Conservation (phyloP, 164 flowering plant species). For the Chimonanthus praecox region DNA sequence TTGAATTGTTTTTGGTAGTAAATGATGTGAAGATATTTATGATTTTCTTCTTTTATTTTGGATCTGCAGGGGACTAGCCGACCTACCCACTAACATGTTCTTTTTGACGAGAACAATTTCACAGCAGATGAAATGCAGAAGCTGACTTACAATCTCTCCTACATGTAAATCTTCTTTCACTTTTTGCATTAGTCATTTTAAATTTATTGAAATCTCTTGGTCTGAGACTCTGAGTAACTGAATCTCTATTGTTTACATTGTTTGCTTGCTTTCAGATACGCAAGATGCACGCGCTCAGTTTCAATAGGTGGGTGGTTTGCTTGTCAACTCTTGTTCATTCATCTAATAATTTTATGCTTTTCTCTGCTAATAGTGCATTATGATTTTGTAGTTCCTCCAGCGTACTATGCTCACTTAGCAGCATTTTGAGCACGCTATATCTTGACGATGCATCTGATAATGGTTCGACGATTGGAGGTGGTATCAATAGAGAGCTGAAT, state of each 20-base stretch:
- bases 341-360: background rate
- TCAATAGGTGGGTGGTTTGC: constrained; percentile 53
- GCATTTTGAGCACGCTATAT: constrained; percentile 78
- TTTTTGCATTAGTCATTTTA: background rate
- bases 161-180: constrained; percentile 19
- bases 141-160: constrained; percentile 66
- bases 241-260: background rate
- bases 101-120: constrained; percentile 76
- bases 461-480: constrained; percentile 57
- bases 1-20: background rate
- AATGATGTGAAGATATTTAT: background rate
- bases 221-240: background rate
- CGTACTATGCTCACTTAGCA: constrained; percentile 78
- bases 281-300: constrained; percentile 80
- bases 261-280: constrained; percentile 46
- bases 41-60: background rate
- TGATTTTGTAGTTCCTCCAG: constrained; percentile 59
- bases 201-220: background rate
- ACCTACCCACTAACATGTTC: constrained; percentile 49
- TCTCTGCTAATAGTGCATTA: background rate
- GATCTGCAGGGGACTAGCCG: constrained; percentile 31
- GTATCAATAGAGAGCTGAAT: constrained; percentile 35
- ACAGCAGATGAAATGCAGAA: constrained; percentile 63
- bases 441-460: constrained; percentile 78
- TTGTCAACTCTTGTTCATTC: background rate